These are phyloP conservation scores for Aspergillus jensenii DNA, from an alignment of 2,329 filamentous ascomycete species.

Conservation along the genomic window DNA sequence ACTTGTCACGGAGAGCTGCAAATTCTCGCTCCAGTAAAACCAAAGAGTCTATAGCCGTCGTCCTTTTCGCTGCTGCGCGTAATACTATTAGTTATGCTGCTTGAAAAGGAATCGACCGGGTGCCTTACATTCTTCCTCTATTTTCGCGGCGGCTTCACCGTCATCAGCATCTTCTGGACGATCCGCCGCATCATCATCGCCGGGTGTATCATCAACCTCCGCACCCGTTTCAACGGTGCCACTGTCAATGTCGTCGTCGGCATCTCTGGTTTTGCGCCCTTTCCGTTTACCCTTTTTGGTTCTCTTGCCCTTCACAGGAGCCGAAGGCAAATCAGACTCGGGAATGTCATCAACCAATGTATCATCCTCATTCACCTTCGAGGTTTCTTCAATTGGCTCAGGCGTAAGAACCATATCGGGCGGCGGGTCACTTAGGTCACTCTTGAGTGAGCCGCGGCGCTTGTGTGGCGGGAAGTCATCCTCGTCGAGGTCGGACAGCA, in stretches of 20 bases:
- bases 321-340: constrained; percentile 30
- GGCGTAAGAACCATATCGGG: constrained; percentile 35
- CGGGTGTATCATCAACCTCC: constrained; percentile 49
- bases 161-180: constrained; percentile 48
- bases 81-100: not conserved
- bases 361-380: constrained; percentile 31
- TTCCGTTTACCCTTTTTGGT: constrained; percentile 49
- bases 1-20: constrained; percentile 71
- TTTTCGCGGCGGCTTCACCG: constrained; percentile 46
- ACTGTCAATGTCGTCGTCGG: constrained; percentile 36
- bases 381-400: constrained; percentile 35
- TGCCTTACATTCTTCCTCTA: constrained; percentile 53
- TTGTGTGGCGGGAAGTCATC: constrained; percentile 44
- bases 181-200: constrained; percentile 50
- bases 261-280: constrained; percentile 42
- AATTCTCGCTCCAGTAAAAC: constrained; percentile 85
- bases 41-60: constrained; percentile 75
- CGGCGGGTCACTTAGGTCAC: constrained; percentile 36
- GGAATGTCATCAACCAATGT: constrained; percentile 33
- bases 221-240: constrained; percentile 42
- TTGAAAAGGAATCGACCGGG: not conserved
- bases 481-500: constrained; percentile 35
- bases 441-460: constrained; percentile 41
- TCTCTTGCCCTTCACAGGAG: constrained; percentile 39
- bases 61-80: constrained; percentile 69